Percentiles rank a stretch among this genome's conserved stretches.
Conservation (phyloP, 768 basidiomycete genomes). For the Suillus subluteus region DNA sequence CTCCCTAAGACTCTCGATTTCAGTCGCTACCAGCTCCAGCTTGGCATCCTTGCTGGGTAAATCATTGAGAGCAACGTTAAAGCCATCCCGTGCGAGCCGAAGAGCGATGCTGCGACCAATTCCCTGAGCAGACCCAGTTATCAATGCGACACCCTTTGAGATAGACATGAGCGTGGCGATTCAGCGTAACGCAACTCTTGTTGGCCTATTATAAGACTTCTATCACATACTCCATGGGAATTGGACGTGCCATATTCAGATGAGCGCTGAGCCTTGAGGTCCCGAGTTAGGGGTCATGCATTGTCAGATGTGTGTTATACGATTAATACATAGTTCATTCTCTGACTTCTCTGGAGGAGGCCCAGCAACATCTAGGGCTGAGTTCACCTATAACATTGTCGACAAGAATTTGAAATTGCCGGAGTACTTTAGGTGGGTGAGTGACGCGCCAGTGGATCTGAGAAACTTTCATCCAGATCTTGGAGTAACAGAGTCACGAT, state of each 20-base stretch:
- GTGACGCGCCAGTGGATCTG: not conserved
- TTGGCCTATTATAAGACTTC: not conserved
- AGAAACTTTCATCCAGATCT: not conserved
- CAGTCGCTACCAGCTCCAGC: conserved; percentile 10
- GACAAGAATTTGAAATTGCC: not conserved
- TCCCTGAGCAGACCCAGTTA: conserved; percentile 25
- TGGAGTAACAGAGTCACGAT: too few relatives aligned
- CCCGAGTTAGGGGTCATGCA: not conserved
- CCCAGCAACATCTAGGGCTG: not conserved
- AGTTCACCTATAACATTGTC: not conserved
- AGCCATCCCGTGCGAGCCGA: conserved; percentile 30
- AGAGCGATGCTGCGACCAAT: conserved; percentile 32
- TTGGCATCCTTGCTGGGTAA: conserved; percentile 8
- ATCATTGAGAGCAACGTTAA: conserved; percentile 20
- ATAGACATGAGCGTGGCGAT: not conserved
- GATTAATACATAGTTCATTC: not conserved
- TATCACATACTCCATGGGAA: not conserved
- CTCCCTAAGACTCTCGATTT: conserved; percentile 5
- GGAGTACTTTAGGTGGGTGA: not conserved
- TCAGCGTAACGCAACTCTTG: not conserved
- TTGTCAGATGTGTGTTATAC: not conserved
- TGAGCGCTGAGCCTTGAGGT: not conserved
- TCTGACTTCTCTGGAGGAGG: not conserved
- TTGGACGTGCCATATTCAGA: not conserved
- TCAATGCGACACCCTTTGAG: conserved; percentile 21